Evolutionary conservation across 192 early-diverging fungal species (phyloP), one percentile per base, ranked within the genome.

Genomic region (Phlyctochytrium bullatum): DNA sequence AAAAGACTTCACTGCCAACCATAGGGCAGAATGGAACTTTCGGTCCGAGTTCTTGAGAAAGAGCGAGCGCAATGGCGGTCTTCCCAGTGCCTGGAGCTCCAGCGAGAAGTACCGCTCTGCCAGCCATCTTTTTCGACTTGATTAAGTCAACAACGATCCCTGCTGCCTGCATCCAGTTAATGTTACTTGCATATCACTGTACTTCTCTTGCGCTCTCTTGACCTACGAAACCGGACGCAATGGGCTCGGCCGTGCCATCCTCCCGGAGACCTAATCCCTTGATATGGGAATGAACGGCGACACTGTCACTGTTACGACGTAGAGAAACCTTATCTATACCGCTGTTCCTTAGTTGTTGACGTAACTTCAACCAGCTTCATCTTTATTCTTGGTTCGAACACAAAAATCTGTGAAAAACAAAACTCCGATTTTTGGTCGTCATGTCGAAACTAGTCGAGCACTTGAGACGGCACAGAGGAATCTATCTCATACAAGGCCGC

Each of bases 11-110:
- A 77, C 90, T 92, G 40, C 97, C 97, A 10, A 97, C 94, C 92
- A 98, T 98, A 36, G 95, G 97, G 66, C 95, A 95, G 77, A 99
- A 99, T 25, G 97, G 97, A n/a, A 99, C 97, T 66, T 97, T 95
- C 40, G 92, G 86, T 1, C 97, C 97, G 50, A 99, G 87, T 69
- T 99, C 97, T 74, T 98, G 95, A 32, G 95, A 89, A 64, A 98
- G 88, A 0, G 97, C 95, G 51, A 98, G 87, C 0, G 97, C 97
- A 59, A 99, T 87, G 1, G 97, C 97, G 0, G 95, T 99, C 81
- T 99, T 99, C 62, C 97, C 97, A 14, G 95, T 97, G 58, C 95
- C 69, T 25, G 97, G 94, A 10, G 94, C 94, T 31, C 97, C 97
- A 32, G 97, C 93, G 50, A 99, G 87, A 28, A 99, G 77, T 6